Evolutionary conservation across 2,329 filamentous ascomycete species (phyloP).

Genomic region (Didymella glomerata): DNA sequence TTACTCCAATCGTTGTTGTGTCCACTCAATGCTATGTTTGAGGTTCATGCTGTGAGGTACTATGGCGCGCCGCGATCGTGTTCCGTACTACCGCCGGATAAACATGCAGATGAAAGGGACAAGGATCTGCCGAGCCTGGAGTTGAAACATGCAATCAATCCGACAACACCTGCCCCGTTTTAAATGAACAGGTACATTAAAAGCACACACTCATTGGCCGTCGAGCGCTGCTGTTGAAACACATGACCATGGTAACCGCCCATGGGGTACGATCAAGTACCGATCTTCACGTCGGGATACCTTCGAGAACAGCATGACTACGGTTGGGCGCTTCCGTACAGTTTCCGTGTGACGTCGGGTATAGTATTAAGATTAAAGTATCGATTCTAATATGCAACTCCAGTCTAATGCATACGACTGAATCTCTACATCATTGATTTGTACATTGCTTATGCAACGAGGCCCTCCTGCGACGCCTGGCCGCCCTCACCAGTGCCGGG

Average conservation of each 20-base stretch:
- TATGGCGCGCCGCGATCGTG: constrained; percentile 10
- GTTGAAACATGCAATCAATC: constrained; percentile 24
- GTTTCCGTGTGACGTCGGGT: constrained; percentile 1
- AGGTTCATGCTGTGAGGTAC: not conserved
- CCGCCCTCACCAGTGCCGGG: constrained; percentile 19
- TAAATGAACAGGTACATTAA: not conserved
- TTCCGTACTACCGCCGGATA: constrained; percentile 33
- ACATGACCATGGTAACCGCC: not conserved
- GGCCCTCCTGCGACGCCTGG: constrained; percentile 17
- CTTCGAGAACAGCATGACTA: not conserved
- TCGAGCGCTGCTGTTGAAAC: not conserved
- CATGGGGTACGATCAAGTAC: not conserved
- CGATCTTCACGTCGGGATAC: not conserved
- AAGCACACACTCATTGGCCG: not conserved
- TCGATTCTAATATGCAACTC: constrained; percentile 9
- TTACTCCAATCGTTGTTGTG: not conserved
- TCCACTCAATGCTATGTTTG: not conserved
- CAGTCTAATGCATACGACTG: not conserved
- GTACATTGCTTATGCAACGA: constrained; percentile 8
- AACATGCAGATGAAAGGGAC: constrained; percentile 21
- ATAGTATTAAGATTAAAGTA: constrained; percentile 13
- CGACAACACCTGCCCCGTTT: constrained; percentile 4
- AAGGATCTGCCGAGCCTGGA: constrained; percentile 21
- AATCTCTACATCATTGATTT: not conserved
- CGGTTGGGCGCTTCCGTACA: too few species aligned